A percentile compares a stretch with the other conserved stretches of the same genome.
Conservation (phyloP, 179 eudicot species). For the Beta corolliflora region DNA sequence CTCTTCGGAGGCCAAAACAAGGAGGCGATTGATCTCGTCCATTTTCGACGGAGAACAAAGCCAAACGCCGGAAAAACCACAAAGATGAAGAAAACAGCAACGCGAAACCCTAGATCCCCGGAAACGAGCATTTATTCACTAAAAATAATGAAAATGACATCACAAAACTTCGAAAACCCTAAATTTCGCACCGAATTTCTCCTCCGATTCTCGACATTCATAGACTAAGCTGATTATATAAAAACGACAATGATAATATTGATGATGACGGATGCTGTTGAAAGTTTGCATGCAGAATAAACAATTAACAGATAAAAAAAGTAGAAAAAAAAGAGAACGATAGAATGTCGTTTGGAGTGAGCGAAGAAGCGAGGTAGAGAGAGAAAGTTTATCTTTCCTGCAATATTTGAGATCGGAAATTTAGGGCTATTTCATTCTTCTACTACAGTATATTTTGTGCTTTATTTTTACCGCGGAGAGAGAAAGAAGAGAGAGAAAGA, state of each 20-base stretch:
- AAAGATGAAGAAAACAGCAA: conserved; percentile 33
- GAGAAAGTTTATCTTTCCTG: conserved; percentile 2
- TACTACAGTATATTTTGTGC: background rate
- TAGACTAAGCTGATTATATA: conserved; percentile 8
- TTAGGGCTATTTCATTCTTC: conserved; percentile 18
- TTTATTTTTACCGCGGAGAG: conserved; percentile 7
- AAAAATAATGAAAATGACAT: conserved; percentile 20
- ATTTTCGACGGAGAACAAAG: conserved; percentile 63
- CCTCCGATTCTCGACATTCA: conserved; percentile 1
- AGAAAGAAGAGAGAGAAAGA: conserved; percentile 10
- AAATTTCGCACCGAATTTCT: conserved; percentile 13
- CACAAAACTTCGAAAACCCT: conserved; percentile 44
- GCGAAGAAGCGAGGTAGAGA: conserved; percentile 9
- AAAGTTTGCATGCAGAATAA: conserved; percentile 18
- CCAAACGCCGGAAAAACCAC: conserved; percentile 41
- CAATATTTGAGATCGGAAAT: conserved; percentile 26
- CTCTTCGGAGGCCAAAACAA: conserved; percentile 69
- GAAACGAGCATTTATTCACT: conserved; percentile 56
- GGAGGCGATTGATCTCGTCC: conserved; percentile 73
- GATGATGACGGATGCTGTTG: background rate
- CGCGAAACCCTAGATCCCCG: conserved; percentile 70
- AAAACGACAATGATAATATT: conserved; percentile 1
- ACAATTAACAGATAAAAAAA: background rate
- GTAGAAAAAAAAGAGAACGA: background rate
- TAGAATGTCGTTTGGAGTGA: conserved; percentile 38